These are phyloP conservation scores for Rhynchospora tenuis DNA, from an alignment of 176 grass and related monocot species.

Conservation along the genomic window DNA sequence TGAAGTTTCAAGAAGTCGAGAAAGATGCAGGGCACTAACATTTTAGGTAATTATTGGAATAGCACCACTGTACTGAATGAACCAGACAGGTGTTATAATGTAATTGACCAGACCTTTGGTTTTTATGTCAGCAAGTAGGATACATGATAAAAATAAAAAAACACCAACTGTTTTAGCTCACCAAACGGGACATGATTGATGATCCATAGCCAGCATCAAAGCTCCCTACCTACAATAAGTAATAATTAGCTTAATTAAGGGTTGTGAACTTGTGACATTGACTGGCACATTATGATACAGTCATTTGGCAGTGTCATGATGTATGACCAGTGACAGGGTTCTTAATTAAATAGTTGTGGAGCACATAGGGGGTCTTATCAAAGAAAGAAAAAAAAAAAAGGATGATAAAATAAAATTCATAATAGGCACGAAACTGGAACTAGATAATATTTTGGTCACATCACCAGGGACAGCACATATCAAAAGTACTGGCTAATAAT, in stretches of 20 bases:
- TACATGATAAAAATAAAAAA: neutral
- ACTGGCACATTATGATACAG: neutral
- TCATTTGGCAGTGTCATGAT: neutral
- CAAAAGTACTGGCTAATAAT: neutral
- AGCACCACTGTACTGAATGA: neutral
- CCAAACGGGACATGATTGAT: slow-evolving; percentile 89
- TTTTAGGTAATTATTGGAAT: neutral
- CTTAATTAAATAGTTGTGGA: no score
- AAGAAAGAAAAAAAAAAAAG: neutral
- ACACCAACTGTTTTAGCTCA: slow-evolving; percentile 29
- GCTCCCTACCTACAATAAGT: slow-evolving; percentile 61
- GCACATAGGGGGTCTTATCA: no score
- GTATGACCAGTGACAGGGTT: neutral
- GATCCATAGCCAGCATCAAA: slow-evolving; percentile 98
- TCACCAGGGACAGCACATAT: neutral
- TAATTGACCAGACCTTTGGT: neutral
- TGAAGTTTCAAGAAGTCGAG: neutral
- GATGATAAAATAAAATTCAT: neutral
- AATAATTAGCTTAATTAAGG: neutral
- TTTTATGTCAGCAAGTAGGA: neutral
- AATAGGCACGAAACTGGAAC: neutral
- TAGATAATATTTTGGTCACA: neutral
- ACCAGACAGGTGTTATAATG: no score
- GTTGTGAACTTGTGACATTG: neutral
- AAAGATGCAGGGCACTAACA: neutral